Base-by-base conservation (phyloP, 1,139 yeast genomes). In the Suhomyces ambrosiae region DNA sequence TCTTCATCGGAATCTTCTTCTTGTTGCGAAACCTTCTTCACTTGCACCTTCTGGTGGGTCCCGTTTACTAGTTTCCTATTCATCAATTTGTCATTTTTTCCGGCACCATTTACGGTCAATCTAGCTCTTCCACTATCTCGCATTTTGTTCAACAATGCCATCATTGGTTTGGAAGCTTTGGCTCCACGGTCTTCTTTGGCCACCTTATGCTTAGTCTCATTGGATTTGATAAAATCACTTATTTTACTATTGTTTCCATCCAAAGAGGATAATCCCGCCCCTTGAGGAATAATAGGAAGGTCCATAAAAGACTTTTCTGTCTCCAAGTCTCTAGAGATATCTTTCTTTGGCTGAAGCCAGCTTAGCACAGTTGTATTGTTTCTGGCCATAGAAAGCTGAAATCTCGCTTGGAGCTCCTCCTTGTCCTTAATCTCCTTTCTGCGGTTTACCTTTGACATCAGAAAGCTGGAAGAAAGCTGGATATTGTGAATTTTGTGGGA, bases 341-440 rank as follows among this genome's bases (percentile, higher is more conserved):
- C 39, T 11, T 34, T 33, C 12, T 38, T 18, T 7, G 60, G 63
- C 23, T 47, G 51, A 35, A 77, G 58, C 82, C 82, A 78, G 22
- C 65, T 60, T 29, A 56, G 37, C 0, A 72, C 73, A 27, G 56
- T 63, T 13, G 57, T 48, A 41, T 67, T 68, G 19, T 65, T 66
- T 27, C 61, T 62, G 6, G 68, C 48, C 11, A 76, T 53, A 4
- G 74, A 66, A 7, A 71, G 60, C 50, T 72, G 79, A 49, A 76
- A 67, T 44, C 63, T 62, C 11, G 77, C 68, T 46, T 74, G 82
- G 10, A 77, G 60, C 27, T 66, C 70, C 43, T 76, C 74, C 48
- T 76, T 76, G 33, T 61, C 52, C 47, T 68, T 66, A 38, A 75
- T 74, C 47, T 74, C 80, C 35, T 65, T 54, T 22, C 76, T 50